phyloP scores from a whole-genome alignment of 1,284 basidiomycete genomes.

The Sutorius eximius region DNA sequence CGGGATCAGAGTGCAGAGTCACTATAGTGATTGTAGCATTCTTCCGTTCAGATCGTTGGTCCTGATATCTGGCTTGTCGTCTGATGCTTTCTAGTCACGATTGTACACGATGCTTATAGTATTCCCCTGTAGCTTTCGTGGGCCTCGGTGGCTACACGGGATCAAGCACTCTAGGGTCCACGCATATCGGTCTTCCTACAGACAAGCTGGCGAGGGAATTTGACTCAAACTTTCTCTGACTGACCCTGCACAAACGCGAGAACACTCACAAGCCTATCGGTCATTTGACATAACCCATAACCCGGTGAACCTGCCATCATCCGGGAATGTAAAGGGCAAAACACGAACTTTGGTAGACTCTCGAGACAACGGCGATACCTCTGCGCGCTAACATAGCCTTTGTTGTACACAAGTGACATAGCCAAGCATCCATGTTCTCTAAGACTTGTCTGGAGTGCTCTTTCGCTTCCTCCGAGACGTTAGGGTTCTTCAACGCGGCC shows the following conservation, averaged over 20 bases:
- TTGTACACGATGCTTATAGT: slow-evolving; percentile 5
- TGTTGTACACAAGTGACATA: background rate
- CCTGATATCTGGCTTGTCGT: background rate
- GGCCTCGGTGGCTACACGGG: too few relatives aligned
- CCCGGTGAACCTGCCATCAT: slow-evolving; percentile 91
- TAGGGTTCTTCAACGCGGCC: slow-evolving; percentile 41
- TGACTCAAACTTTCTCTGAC: background rate
- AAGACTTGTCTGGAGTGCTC: slow-evolving; percentile 40
- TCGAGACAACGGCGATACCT: background rate
- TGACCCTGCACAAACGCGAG: background rate
- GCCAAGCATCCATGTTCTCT: slow-evolving; percentile 26
- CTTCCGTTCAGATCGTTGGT: background rate
- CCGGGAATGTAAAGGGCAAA: slow-evolving; percentile 45
- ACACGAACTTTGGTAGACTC: background rate
- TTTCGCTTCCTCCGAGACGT: slow-evolving; percentile 44
- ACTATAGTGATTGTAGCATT: slow-evolving; percentile 1
- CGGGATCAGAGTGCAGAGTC: slow-evolving; percentile 1
- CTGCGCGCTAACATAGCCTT: slow-evolving; percentile 1
- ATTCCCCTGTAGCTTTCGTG: background rate
- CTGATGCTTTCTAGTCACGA: slow-evolving; percentile 2
- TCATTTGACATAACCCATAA: background rate
- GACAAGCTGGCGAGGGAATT: background rate
- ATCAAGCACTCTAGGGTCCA: too few relatives aligned
- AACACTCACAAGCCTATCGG: background rate
- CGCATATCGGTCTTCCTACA: background rate